Evolutionary conservation across 257 asterid species (phyloP), one percentile per base, ranked within the genome.

Genomic region (Gardenia jasminoides): DNA sequence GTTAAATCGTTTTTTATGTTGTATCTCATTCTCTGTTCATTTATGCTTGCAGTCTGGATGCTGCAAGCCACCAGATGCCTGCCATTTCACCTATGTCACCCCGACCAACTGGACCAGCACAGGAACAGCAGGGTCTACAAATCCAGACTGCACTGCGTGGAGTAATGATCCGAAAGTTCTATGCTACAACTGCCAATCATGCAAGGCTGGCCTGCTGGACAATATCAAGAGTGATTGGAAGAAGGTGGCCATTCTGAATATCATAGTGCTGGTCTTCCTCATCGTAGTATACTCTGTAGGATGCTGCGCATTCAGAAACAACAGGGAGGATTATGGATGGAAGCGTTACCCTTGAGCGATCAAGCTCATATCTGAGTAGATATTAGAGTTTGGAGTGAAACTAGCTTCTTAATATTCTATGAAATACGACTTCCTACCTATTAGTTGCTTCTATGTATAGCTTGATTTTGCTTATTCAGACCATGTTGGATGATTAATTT

Each of bases 141-240:
- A 93, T 78, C 88, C 87, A 3, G 99, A 95, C 81, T 95, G 99
- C 78, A 0, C 0, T 0, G 15, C 12, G 0, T 95, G 99, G 99
- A 86, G 76, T 76, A 95, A 89, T 48, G 92, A 92, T 1, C 90
- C 83, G 1, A 87, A 31, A 0, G 4, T 3, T 0, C 66, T 95
- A 79, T 95, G 99, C 93, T 95, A 91, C 78, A 58, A 50, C 78
- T 95, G 99, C 83, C 61, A 88, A 52, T 86, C 99, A 0, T 95
- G 99, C 91, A 93, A 91, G 83, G 99, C 98, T 0, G 99, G 99
- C 69, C 84, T 95, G 54, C 89, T 95, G 75, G 99, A 92, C 79
- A 93, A 92, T 87, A 54, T 93, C 73, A 95, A 92, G 94, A 88
- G 88, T 17, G 89, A 88, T 75, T 93, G 97, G 99, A 95, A 86